Percentiles rank a stretch among this genome's conserved stretches.
Conservation (phyloP, 495 filamentous ascomycete genomes). For the Lepidopterella palustris region DNA sequence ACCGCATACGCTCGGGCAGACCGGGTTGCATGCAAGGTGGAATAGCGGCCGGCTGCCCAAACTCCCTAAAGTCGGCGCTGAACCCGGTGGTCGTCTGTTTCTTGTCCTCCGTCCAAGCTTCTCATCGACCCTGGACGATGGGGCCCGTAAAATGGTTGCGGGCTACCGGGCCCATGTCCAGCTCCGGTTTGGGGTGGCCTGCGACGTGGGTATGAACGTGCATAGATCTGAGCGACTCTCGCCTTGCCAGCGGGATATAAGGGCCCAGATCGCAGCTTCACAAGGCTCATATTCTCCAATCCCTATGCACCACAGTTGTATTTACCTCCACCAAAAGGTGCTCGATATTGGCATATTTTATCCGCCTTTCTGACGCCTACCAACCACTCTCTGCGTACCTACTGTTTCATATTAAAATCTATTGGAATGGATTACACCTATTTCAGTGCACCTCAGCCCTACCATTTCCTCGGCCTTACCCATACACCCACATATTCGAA, state of each 20-base stretch:
- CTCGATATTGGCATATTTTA: too few species aligned
- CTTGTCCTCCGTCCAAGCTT: neutral
- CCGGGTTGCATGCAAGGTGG: neutral
- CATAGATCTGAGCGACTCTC: neutral
- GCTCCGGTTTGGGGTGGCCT: neutral
- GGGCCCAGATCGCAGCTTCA: neutral
- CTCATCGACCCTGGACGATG: neutral
- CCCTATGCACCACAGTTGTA: too few species aligned
- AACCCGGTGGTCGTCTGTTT: neutral
- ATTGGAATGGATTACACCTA: slow-evolving; percentile 25
- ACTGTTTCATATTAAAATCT: neutral
- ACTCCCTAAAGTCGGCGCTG: neutral
- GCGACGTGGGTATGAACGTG: neutral
- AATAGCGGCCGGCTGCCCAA: neutral
- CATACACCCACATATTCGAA: slow-evolving; percentile 49
- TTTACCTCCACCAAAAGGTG: too few species aligned
- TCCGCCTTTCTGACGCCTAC: neutral
- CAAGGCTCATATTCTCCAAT: neutral
- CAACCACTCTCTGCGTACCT: neutral
- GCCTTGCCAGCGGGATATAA: neutral
- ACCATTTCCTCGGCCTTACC: slow-evolving; percentile 50
- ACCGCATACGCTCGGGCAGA: slow-evolving; percentile 13
- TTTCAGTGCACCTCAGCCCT: slow-evolving; percentile 45
- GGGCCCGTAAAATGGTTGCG: neutral
- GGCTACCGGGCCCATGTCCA: neutral